Evolutionary conservation across 2,329 filamentous ascomycete species (phyloP).

Genomic region (Rhinocladiella similis): DNA sequence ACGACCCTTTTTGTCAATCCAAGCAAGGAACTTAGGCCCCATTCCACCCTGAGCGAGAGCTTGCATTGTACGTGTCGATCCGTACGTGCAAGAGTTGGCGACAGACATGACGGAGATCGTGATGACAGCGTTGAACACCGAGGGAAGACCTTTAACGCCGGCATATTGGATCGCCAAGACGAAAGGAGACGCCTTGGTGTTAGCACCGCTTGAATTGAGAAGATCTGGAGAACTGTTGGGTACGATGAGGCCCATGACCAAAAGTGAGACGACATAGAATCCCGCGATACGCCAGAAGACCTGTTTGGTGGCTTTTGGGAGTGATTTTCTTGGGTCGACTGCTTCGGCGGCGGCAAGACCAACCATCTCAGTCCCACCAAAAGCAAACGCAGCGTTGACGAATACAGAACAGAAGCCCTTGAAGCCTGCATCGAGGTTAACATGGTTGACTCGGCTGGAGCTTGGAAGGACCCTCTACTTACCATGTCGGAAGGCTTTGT

Average conservation of each 20-base stretch:
- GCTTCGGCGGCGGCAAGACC: constrained; percentile 62
- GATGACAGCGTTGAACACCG: constrained; percentile 90
- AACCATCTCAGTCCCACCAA: constrained; percentile 63
- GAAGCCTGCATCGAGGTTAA: constrained; percentile 44
- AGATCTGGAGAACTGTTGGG: constrained; percentile 63
- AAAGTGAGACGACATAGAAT: constrained; percentile 84
- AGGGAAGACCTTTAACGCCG: constrained; percentile 76
- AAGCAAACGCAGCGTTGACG: constrained; percentile 64
- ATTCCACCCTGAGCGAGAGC: constrained; percentile 85
- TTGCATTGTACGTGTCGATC: constrained; percentile 84
- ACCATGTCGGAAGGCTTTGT: constrained; percentile 62
- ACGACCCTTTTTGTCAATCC: constrained; percentile 80
- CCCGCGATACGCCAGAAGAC: constrained; percentile 90
- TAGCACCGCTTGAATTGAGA: constrained; percentile 61
- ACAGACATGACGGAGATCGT: constrained; percentile 84
- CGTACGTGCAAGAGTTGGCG: constrained; percentile 88
- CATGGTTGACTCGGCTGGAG: background rate
- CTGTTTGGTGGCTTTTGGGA: constrained; percentile 86
- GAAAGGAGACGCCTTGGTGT: constrained; percentile 81
- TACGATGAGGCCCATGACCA: constrained; percentile 79
- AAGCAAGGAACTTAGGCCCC: constrained; percentile 73
- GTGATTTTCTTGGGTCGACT: constrained; percentile 62
- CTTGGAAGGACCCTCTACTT: constrained; percentile 36
- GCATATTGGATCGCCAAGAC: constrained; percentile 88
- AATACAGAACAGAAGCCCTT: constrained; percentile 65